These are phyloP conservation scores for Cyberlindnera euphorbiiphila DNA, from an alignment of 805 yeast species.

Conservation along the genomic window DNA sequence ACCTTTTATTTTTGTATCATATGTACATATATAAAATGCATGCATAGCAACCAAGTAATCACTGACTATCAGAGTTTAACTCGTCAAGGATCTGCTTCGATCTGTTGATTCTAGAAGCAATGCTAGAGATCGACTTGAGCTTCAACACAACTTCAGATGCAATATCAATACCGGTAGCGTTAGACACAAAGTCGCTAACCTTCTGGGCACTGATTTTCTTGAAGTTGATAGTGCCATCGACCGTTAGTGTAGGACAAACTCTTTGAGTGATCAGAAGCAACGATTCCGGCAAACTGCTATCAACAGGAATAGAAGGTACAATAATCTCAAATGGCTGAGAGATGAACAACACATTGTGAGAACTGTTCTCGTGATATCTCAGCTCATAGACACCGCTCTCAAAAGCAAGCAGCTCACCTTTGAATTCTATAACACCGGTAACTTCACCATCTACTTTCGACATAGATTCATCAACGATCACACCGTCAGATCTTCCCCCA, in stretches of 20 bases:
- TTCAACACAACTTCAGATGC: slow-evolving; percentile 28
- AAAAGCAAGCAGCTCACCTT: slow-evolving; percentile 48
- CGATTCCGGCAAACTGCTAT: slow-evolving; percentile 29
- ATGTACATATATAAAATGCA: neutral
- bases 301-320: slow-evolving; percentile 35
- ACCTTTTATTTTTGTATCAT: no score
- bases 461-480: slow-evolving; percentile 7
- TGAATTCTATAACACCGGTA: slow-evolving; percentile 48
- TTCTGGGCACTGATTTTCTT: slow-evolving; percentile 22
- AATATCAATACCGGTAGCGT: slow-evolving; percentile 34
- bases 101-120: slow-evolving; percentile 21
- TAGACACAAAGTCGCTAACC: slow-evolving; percentile 30
- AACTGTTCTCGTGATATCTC: slow-evolving; percentile 62
- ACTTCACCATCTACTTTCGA: slow-evolving; percentile 21
- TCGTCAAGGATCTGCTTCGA: slow-evolving; percentile 25
- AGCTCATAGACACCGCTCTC: slow-evolving; percentile 72
- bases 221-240: slow-evolving; percentile 25
- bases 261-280: slow-evolving; percentile 28
- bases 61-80: slow-evolving; percentile 13
- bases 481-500: slow-evolving; percentile 24
- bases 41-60: neutral
- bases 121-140: slow-evolving; percentile 19
- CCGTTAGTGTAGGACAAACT: slow-evolving; percentile 16
- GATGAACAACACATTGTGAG: slow-evolving; percentile 65
- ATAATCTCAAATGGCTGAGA: slow-evolving; percentile 65